Conservation (phyloP, 2,329 filamentous ascomycete genomes). For the Cadophora sp. region DNA sequence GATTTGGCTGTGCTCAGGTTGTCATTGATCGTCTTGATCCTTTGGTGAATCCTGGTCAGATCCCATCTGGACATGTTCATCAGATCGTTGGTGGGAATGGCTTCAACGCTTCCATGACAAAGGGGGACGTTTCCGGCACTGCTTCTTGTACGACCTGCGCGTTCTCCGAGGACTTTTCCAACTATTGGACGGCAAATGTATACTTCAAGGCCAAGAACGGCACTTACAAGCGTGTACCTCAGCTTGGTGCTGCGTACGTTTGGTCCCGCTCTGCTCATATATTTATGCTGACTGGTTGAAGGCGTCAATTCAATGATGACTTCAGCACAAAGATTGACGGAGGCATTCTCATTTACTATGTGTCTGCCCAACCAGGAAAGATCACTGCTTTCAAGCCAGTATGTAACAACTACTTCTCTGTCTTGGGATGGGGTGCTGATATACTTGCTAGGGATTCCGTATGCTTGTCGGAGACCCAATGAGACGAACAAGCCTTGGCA, state of each 20-base stretch:
- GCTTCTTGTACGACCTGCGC: slow-evolving; percentile 29
- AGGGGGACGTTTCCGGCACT: slow-evolving; percentile 20
- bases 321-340: slow-evolving; percentile 28
- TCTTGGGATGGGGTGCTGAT: not conserved
- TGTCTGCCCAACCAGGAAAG: slow-evolving; percentile 23
- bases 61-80: slow-evolving; percentile 26
- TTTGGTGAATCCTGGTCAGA: slow-evolving; percentile 29
- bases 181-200: slow-evolving; percentile 44
- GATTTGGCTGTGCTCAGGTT: slow-evolving; percentile 29
- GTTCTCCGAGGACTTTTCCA: slow-evolving; percentile 39
- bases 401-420: not conserved
- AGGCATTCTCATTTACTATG: slow-evolving; percentile 29
- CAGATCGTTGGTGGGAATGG: slow-evolving; percentile 31
- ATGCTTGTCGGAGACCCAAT: slow-evolving; percentile 31
- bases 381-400: slow-evolving; percentile 34
- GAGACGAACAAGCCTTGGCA: slow-evolving; percentile 16
- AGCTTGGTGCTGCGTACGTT: slow-evolving; percentile 26
- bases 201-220: slow-evolving; percentile 42
- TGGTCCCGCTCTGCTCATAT: not conserved
- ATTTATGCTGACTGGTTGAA: not conserved
- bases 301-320: slow-evolving; percentile 29
- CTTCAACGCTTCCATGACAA: slow-evolving; percentile 27
- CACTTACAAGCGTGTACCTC: slow-evolving; percentile 29
- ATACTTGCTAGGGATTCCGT: slow-evolving; percentile 26
- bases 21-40: slow-evolving; percentile 30